Evolutionary conservation across 768 basidiomycete species (phyloP), one percentile per base, ranked within the genome.

Genomic region (Cyclocybe cylindracea): DNA sequence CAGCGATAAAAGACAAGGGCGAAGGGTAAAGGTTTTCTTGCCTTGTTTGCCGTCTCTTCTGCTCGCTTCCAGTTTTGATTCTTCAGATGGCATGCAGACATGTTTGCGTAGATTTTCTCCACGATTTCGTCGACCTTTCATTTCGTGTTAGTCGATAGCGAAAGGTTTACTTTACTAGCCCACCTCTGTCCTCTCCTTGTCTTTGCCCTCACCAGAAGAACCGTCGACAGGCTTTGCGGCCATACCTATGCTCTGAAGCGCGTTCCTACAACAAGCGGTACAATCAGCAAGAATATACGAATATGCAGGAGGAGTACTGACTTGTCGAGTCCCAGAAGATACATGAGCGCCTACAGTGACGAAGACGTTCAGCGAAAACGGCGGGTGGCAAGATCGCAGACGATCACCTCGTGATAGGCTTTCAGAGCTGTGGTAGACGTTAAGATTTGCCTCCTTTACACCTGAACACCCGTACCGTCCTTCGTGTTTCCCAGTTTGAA

Each of bases 71-170:
- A 94, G 62, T 91, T 94, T 42, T 76, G 74, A 44, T 83, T 82
- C 68, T 90, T 91, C 61, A 93, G 70, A 64, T 93, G 89, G 58
- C 89, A 91, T 5, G 89, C 89, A 2, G 86, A 82, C 87, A 90
- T 88, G 50, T 94, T 94, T 3, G 88, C 82, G 56, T 93, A 89
- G 41, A 92, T 83, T 72, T 88, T 93, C 68, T 89, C 89, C 14
- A 90, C 66, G 36, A 91, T 76, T 8, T 84, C 73, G 64, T 93
- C 91, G 14, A 84, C 77, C 91, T 93, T 54, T 9, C 29, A 34
- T 45, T 31, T 44, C 7, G 16, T 37, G 33, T 44, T 34, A 48
- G 43, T 56, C 14, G 16, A 18, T 24, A 53, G 36, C 29, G 29
- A n/a, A 32, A 51, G 35, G 8, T 31, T 44, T n/a, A 7, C 18